phyloP scores from a whole-genome alignment of 306 rosid species.

The Quercus gilva region DNA sequence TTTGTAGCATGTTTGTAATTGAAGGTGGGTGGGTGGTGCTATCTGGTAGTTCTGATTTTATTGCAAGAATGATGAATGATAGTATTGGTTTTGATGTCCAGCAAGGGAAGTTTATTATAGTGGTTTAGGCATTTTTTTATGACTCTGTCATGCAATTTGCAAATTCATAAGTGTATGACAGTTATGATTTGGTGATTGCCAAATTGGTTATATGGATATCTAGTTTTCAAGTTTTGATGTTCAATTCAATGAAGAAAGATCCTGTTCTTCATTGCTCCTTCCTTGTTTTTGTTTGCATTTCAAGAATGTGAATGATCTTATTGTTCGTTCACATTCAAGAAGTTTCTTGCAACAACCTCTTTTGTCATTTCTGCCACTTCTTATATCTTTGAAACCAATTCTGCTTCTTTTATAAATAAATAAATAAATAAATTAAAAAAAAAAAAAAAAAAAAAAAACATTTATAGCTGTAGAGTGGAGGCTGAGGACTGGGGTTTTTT shows the following conservation, averaged over 20 bases:
- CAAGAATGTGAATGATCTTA: neutral
- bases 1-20: neutral
- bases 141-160: neutral
- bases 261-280: neutral
- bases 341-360: too few species aligned
- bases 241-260: neutral
- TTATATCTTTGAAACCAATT: too few species aligned
- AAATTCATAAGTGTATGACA: neutral
- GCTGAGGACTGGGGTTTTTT: too few species aligned
- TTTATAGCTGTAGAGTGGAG: too few species aligned
- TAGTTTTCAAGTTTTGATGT: neutral
- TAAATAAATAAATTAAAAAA: too few species aligned
- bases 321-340: neutral
- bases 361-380: neutral
- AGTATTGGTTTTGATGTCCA: neutral
- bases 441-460: too few species aligned
- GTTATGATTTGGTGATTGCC: neutral
- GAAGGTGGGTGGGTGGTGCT: too few species aligned
- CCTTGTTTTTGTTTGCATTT: neutral
- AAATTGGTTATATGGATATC: neutral
- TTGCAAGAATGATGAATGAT: neutral
- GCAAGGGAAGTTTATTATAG: neutral
- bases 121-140: neutral
- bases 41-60: too few species aligned
- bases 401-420: too few species aligned